Percentiles rank a stretch among this genome's conserved stretches.
These are phyloP conservation scores for Jackrogersella minutella DNA, from an alignment of 495 filamentous ascomycete genomes.

Conservation along the genomic window DNA sequence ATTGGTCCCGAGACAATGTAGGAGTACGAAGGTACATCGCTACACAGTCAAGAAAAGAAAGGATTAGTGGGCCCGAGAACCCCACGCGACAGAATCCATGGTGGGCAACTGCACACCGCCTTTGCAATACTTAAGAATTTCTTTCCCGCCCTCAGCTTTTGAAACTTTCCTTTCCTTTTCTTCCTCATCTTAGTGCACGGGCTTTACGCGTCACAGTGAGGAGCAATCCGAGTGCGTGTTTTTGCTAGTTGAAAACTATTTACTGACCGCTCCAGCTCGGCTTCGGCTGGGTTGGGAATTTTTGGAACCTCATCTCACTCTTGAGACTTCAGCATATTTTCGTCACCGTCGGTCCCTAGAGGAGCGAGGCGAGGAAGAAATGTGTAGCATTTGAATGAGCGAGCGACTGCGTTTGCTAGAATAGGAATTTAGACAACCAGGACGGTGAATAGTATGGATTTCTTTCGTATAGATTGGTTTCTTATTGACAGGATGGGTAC, in stretches of 20 bases:
- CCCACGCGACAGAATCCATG: conserved; percentile 31
- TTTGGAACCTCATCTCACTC: conserved; percentile 46
- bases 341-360: conserved; percentile 39
- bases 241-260: conserved; percentile 68
- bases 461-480: too few relatives aligned
- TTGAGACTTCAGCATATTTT: conserved; percentile 26
- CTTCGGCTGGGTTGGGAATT: conserved; percentile 55
- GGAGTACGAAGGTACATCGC: too few relatives aligned
- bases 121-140: conserved; percentile 37
- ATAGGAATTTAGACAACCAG: too few relatives aligned
- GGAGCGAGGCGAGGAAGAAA: conserved; percentile 44
- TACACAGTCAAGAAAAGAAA: not conserved
- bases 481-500: too few relatives aligned
- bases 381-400: too few relatives aligned
- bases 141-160: conserved; percentile 27
- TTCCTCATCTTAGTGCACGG: conserved; percentile 59
- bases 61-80: not conserved
- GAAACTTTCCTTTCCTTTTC: conserved; percentile 35
- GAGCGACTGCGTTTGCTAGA: not conserved
- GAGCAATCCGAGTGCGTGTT: conserved; percentile 64
- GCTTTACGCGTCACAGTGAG: conserved; percentile 63
- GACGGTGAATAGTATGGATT: too few relatives aligned
- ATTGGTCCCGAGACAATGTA: not conserved
- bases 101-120: conserved; percentile 38
- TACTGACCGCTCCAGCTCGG: conserved; percentile 51